A percentile compares a stretch with the other conserved stretches of the same genome.
Evolutionary conservation across 2,329 filamentous ascomycete species (phyloP).

Genomic region (Zymoseptoria pseudotritici): DNA sequence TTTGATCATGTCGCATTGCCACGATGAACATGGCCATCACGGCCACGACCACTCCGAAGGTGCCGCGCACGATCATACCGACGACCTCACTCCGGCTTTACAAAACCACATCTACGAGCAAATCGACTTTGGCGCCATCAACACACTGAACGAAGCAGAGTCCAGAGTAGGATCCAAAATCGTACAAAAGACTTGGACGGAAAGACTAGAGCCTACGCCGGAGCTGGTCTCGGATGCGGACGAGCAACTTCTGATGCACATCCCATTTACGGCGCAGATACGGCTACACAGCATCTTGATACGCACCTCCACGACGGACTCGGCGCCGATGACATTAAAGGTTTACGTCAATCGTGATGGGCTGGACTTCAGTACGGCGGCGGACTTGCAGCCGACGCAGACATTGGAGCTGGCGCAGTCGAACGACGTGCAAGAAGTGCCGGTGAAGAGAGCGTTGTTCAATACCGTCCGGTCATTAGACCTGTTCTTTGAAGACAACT

Average conservation of each 20-base stretch:
- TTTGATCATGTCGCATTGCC: slow-evolving; percentile 38
- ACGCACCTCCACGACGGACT: slow-evolving; percentile 63
- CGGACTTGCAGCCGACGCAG: slow-evolving; percentile 56
- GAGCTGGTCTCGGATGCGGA: slow-evolving; percentile 81
- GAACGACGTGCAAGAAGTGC: slow-evolving; percentile 74
- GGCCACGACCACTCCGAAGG: slow-evolving; percentile 48
- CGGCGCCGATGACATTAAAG: slow-evolving; percentile 74
- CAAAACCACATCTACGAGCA: slow-evolving; percentile 88
- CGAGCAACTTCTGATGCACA: slow-evolving; percentile 85
- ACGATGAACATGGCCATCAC: slow-evolving; percentile 39
- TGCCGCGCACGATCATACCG: slow-evolving; percentile 72
- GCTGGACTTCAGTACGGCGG: slow-evolving; percentile 73
- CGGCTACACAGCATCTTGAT: slow-evolving; percentile 86
- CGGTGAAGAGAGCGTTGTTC: slow-evolving; percentile 82
- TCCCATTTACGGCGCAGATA: slow-evolving; percentile 93
- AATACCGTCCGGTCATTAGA: slow-evolving; percentile 73
- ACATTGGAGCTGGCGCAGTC: slow-evolving; percentile 70
- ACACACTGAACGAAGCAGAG: slow-evolving; percentile 72
- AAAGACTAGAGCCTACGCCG: slow-evolving; percentile 63
- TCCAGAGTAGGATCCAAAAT: slow-evolving; percentile 64
- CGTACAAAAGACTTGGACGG: slow-evolving; percentile 84
- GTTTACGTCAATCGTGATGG: slow-evolving; percentile 81
- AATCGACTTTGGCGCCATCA: slow-evolving; percentile 80
- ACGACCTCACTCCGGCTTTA: slow-evolving; percentile 86
- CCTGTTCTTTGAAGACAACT: slow-evolving; percentile 90